Conservation (phyloP, 176 grass and related monocot genomes). For the Oryza meyeriana region DNA sequence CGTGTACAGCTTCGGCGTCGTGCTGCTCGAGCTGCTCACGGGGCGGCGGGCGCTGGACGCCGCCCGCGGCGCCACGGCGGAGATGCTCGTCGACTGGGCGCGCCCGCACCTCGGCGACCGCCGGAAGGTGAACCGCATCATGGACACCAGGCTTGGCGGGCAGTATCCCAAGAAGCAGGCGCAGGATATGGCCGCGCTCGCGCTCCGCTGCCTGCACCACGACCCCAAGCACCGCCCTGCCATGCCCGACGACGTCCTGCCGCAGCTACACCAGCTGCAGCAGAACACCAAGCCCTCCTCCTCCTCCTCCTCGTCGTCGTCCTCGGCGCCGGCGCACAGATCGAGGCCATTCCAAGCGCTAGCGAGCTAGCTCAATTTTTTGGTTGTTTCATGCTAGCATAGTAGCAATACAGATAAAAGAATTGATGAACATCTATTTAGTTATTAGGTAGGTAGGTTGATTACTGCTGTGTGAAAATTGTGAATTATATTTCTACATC, state of each 20-base stretch:
- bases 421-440: neutral
- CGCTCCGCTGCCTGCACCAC: conserved; percentile 51
- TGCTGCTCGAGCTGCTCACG: conserved; percentile 70
- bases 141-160: conserved; percentile 84
- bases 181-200: conserved; percentile 51
- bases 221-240: conserved; percentile 63
- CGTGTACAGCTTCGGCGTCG: conserved; percentile 82
- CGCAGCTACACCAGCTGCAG: conserved; percentile 38
- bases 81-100: conserved; percentile 83
- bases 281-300: conserved; percentile 22
- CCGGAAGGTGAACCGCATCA: conserved; percentile 64
- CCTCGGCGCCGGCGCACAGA: neutral
- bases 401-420: neutral
- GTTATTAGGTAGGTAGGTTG: neutral
- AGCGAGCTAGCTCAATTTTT: neutral
- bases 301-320: neutral
- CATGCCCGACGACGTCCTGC: conserved; percentile 59
- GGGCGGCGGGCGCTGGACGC: conserved; percentile 60
- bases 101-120: conserved; percentile 45
- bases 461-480: neutral
- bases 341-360: conserved; percentile 1
- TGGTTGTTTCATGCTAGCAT: neutral
- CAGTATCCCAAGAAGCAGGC: conserved; percentile 87
- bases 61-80: conserved; percentile 17
- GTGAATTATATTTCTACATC: neutral